Evolutionary conservation across 768 basidiomycete genomes (phyloP), one percentile per base, ranked within the genome.

Genomic region (Tylopilus sp.): DNA sequence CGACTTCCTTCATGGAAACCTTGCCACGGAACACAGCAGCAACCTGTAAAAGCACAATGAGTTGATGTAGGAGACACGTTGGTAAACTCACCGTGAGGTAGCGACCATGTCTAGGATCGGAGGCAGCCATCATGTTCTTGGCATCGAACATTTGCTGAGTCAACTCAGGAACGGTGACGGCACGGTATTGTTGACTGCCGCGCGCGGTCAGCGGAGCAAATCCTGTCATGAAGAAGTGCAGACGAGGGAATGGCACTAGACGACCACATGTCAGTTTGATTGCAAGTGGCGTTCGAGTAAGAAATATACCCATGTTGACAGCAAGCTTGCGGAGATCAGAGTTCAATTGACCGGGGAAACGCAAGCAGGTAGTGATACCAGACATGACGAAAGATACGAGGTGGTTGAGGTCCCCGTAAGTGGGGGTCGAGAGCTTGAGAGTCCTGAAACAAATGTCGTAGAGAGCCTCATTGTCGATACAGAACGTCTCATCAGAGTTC

Each of bases 121-220:
- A 90, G 21, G 97, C 97, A 61, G 95, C 93, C 94, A 98, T 95
- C 92, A 95, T 95, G 86, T 98, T 98, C 84, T 97, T 98, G 40
- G 94, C 91, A 63, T 98, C 95, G 71, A 98, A 99, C 95, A 98
- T 98, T 67, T 99, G 97, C 68, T 93, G 89, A 8, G 97, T 98
- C 55, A 99, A 81, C 73, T 99, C 97, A 28, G 97, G 93, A 36
- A 99, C 95, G 51, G 91, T 91, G 63, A 98, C 91, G 33, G 94
- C 93, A 55, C 97, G 91, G 81, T 94, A 99, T 64, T 92, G 87
- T 63, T 91, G 90, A 70, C 89, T 92, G 47, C 92, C 92, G 35
- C 93, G 88, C 31, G 97, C 91, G 44, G 94, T 95, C 53, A 98
- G 76, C 28, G 95, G 95, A 53, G 95, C 95, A 59, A 86, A 95